Base-by-base conservation (phyloP, 192 early-diverging fungal genomes). In the Gaertneriomyces semiglobifer region DNA sequence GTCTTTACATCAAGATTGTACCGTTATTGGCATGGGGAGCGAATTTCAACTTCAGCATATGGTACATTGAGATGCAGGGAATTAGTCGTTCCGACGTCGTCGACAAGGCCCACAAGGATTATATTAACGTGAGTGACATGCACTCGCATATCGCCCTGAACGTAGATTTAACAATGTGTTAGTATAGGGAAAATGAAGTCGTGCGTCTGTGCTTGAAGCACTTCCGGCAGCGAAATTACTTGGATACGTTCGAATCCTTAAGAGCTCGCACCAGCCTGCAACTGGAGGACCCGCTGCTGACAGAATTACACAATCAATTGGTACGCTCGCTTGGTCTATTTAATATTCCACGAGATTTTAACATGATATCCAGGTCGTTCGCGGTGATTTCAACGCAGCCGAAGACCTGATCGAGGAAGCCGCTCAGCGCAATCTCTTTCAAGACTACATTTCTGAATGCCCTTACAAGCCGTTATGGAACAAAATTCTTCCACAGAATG, bases 41-140 rank as follows among this genome's bases (percentile, higher is more conserved):
- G 56, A 95, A 96, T 62, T 97, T 96, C 74, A 95, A 93, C 77
- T 97, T 94, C 76, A 90, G 87, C 60, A 89, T 98, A 18, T 98
- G 96, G 96, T 90, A 89, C 74, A 82, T 97, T 7, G 92, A 96
- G 79, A 69, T 97, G 10, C 84, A 81, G 44, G 96, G 96, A 0
- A 82, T 90, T 8, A 74, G 79, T 42, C 83, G 95, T 45, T 70
- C 77, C 20, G 81, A 81, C 38, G 66, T 92, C 14, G 86, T 96
- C 5, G 83, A 91, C 47, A 82, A 81, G 50, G 79, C 78, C 0
- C 79, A 84, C 50, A 69, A 73, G 62, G 82, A 90, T 41, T 90
- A 85, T 61, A 75, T 86, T 14, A 79, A 81, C 62, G 90, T 90
- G 82, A 71, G 76, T 45, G 10, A 7, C 9, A 20, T 62, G 45